phyloP scores from a whole-genome alignment of 495 filamentous ascomycete species.

The Xylaria curta region DNA sequence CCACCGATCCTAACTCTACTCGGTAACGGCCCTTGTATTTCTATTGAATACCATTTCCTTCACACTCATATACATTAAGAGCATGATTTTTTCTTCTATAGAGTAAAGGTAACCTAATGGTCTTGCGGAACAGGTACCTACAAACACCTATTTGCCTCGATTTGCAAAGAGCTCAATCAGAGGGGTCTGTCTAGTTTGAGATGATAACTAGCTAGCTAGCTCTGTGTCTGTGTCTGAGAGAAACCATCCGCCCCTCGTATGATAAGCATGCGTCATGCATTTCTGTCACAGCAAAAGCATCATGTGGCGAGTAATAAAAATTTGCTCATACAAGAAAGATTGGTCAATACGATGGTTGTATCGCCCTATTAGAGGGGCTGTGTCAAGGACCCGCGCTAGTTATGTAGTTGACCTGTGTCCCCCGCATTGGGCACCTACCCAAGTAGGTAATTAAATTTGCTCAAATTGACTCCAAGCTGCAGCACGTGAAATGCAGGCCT shows the following conservation, averaged over 20 bases:
- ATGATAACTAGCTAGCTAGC: too few relatives aligned
- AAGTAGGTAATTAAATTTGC: constrained; percentile 1
- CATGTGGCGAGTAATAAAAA: neutral
- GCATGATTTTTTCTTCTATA: neutral
- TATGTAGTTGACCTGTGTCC: too few relatives aligned
- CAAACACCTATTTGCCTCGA: neutral
- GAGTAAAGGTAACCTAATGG: neutral
- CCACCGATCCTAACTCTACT: too few relatives aligned
- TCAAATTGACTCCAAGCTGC: neutral
- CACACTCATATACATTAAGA: neutral
- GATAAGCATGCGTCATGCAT: neutral
- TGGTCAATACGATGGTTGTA: neutral
- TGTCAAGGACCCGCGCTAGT: too few relatives aligned
- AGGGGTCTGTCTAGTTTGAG: neutral
- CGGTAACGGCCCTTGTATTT: too few relatives aligned
- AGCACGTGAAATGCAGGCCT: neutral
- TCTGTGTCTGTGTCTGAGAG: neutral
- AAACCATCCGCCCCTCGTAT: neutral
- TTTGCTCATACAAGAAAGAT: neutral
- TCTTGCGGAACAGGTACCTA: neutral
- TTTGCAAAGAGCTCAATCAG: neutral
- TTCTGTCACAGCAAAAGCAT: neutral
- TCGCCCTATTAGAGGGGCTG: too few relatives aligned
- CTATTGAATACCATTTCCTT: neutral
- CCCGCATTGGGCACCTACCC: too few relatives aligned